Percentiles rank a stretch among this genome's conserved stretches.
Evolutionary conservation across 1,139 yeast genomes (phyloP).

Genomic region (Nakaseomyces delphensis): DNA sequence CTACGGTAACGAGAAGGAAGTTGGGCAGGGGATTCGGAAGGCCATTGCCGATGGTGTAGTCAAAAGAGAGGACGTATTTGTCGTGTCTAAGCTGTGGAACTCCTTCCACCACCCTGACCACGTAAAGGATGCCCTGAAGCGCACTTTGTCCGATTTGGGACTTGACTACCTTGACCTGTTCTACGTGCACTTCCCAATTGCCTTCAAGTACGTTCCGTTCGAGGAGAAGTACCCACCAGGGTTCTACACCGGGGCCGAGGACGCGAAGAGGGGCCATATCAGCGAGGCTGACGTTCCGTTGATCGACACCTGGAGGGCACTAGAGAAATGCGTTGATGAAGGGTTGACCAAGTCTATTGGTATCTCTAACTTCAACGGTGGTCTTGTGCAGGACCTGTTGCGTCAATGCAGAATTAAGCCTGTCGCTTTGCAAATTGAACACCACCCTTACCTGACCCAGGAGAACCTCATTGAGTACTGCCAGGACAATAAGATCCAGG

Average conservation of each 20-base stretch:
- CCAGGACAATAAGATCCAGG: constrained; percentile 51
- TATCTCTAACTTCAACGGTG: constrained; percentile 75
- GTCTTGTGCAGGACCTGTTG: constrained; percentile 62
- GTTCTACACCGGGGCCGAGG: constrained; percentile 54
- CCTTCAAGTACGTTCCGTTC: constrained; percentile 61
- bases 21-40: constrained; percentile 57
- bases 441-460: constrained; percentile 86
- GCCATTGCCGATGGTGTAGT: constrained; percentile 64
- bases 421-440: constrained; percentile 76
- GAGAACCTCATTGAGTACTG: constrained; percentile 55
- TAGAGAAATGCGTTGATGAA: constrained; percentile 52
- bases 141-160: constrained; percentile 53
- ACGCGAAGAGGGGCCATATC: constrained; percentile 37
- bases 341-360: constrained; percentile 76
- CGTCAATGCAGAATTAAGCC: constrained; percentile 68
- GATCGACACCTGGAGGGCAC: constrained; percentile 69
- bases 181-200: constrained; percentile 76
- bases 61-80: constrained; percentile 60
- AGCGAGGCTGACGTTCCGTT: constrained; percentile 63
- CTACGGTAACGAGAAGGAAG: constrained; percentile 68
- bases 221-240: constrained; percentile 70
- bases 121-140: constrained; percentile 49
- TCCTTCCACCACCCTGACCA: constrained; percentile 50
- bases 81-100: constrained; percentile 80
- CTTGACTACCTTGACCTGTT: constrained; percentile 66